Evolutionary conservation across 257 asterid genomes (phyloP).

Genomic region (Salvia rosmarinus): DNA sequence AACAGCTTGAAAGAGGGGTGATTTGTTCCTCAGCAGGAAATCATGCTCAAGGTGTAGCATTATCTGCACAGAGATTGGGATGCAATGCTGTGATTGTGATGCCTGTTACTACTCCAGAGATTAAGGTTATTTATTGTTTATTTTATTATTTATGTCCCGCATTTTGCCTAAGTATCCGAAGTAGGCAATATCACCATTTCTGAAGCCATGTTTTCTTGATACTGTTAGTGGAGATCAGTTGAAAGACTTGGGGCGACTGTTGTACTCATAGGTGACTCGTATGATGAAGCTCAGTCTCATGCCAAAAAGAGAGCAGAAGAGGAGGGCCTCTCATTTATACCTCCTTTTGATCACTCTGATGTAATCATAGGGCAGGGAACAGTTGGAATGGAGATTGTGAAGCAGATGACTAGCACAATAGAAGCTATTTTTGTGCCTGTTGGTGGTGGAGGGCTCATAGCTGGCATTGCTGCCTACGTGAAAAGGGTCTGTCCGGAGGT

Average conservation of each 20-base stretch:
- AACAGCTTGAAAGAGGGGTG: slow-evolving; percentile 70
- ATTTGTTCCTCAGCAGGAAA: slow-evolving; percentile 94
- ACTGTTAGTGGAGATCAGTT: slow-evolving; percentile 71
- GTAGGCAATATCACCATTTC: slow-evolving; percentile 5
- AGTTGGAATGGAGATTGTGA: slow-evolving; percentile 85
- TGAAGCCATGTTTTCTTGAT: slow-evolving; percentile 25
- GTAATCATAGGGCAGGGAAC: slow-evolving; percentile 87
- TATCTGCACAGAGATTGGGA: slow-evolving; percentile 70
- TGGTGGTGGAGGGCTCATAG: slow-evolving; percentile 93
- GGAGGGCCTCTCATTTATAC: slow-evolving; percentile 64
- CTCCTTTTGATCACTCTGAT: slow-evolving; percentile 95
- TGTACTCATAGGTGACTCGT: slow-evolving; percentile 78
- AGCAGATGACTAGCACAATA: slow-evolving; percentile 60
- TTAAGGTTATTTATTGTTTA: slow-evolving; percentile 57
- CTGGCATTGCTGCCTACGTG: slow-evolving; percentile 89
- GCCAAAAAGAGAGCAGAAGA: slow-evolving; percentile 73
- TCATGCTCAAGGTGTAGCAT: slow-evolving; percentile 93
- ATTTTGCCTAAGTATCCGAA: background rate
- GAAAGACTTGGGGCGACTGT: slow-evolving; percentile 82
- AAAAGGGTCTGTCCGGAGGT: slow-evolving; percentile 79
- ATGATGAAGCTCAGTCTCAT: slow-evolving; percentile 87
- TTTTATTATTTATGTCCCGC: slow-evolving; percentile 13
- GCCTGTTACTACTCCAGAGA: slow-evolving; percentile 93
- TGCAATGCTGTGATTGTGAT: slow-evolving; percentile 80
- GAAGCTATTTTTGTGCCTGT: slow-evolving; percentile 86